Evolutionary conservation across 2,329 filamentous ascomycete genomes (phyloP).

Genomic region (Fusarium sp.): DNA sequence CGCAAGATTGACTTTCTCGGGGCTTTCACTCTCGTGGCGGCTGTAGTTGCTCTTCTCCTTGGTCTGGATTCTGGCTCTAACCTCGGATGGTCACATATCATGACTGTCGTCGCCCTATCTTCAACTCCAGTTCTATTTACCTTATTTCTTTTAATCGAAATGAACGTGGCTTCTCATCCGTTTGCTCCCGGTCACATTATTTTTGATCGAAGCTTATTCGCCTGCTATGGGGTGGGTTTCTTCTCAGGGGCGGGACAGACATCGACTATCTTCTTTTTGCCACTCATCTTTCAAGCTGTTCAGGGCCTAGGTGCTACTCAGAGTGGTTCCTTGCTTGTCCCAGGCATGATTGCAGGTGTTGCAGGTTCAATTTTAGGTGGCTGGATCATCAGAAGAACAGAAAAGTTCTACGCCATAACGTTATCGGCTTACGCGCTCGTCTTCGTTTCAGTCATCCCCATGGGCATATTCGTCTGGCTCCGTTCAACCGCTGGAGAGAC

Average conservation of each 20-base stretch:
- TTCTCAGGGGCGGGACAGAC: conserved; percentile 69
- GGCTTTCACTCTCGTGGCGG: conserved; percentile 70
- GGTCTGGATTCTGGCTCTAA: conserved; percentile 80
- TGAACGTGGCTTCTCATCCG: conserved; percentile 72
- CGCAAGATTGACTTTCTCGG: conserved; percentile 78
- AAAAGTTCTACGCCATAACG: conserved; percentile 76
- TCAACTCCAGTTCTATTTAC: conserved; percentile 67
- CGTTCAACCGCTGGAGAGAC: conserved; percentile 63
- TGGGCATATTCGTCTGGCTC: conserved; percentile 62
- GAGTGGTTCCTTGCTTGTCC: conserved; percentile 73
- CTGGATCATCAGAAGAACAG: conserved; percentile 74
- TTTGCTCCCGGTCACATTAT: conserved; percentile 81
- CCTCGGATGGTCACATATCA: conserved; percentile 68
- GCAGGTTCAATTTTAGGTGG: conserved; percentile 72
- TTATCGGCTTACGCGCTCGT: conserved; percentile 63
- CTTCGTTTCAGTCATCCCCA: conserved; percentile 61
- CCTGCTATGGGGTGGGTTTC: conserved; percentile 77
- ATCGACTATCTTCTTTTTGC: conserved; percentile 75
- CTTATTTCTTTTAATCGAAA: conserved; percentile 75
- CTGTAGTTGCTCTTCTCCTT: conserved; percentile 72
- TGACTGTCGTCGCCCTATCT: conserved; percentile 67
- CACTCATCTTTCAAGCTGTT: conserved; percentile 80
- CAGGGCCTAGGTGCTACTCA: conserved; percentile 69
- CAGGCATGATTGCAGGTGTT: conserved; percentile 70
- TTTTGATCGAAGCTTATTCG: conserved; percentile 71